Evolutionary conservation across 805 yeast genomes (phyloP).

Genomic region (Lipomyces mesembrius): DNA sequence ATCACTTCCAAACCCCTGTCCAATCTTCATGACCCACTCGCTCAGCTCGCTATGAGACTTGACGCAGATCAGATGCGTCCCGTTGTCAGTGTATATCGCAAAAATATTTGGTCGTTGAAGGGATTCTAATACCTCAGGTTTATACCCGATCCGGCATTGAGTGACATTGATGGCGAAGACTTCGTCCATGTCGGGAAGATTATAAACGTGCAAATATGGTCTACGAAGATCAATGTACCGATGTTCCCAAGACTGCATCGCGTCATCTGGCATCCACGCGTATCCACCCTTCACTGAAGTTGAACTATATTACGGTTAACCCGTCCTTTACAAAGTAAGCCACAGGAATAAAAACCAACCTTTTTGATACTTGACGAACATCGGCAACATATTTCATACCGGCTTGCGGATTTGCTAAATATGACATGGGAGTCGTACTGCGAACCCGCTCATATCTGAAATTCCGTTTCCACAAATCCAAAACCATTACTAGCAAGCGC

Average conservation of each 20-base stretch:
- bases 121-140: conserved; percentile 28
- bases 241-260: conserved; percentile 31
- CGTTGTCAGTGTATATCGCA: conserved; percentile 27
- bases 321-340: not conserved
- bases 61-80: conserved; percentile 27
- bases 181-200: conserved; percentile 19
- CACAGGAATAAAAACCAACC: conserved; percentile 7
- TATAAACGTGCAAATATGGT: conserved; percentile 31
- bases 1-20: conserved; percentile 12
- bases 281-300: conserved; percentile 20
- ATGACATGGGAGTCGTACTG: not conserved
- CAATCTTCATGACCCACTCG: conserved; percentile 34
- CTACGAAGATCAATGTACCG: conserved; percentile 34
- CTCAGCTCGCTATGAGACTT: conserved; percentile 26
- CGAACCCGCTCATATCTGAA: not conserved
- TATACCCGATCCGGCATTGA: conserved; percentile 28
- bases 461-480: conserved; percentile 21
- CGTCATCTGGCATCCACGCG: conserved; percentile 28
- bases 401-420: not conserved
- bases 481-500: conserved; percentile 4
- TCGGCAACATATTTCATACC: conserved; percentile 29
- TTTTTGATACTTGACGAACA: conserved; percentile 29
- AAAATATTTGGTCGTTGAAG: conserved; percentile 26
- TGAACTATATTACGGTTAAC: conserved; percentile 4
- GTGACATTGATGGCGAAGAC: conserved; percentile 27